phyloP scores from a whole-genome alignment of 1,139 yeast genomes.

The Candida tetrigidarum region DNA sequence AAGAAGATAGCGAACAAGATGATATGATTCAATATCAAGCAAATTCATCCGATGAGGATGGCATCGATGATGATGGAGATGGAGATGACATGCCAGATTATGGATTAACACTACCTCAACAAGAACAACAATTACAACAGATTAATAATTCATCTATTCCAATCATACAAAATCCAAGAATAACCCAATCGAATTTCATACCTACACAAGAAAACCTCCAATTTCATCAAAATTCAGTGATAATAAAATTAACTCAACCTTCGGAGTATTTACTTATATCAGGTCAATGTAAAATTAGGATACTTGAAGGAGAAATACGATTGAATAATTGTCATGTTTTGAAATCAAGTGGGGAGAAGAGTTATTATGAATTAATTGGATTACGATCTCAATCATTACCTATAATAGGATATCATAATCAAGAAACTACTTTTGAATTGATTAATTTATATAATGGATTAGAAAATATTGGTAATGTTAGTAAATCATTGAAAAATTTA shows the following conservation, averaged over 20 bases:
- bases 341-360: conserved; percentile 26
- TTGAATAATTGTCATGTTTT: conserved; percentile 59
- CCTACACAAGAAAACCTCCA: conserved; percentile 42
- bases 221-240: conserved; percentile 30
- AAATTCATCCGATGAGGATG: conserved; percentile 31
- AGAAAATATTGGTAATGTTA: conserved; percentile 48
- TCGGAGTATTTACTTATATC: conserved; percentile 55
- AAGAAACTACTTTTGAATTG: conserved; percentile 47
- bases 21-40: conserved; percentile 25
- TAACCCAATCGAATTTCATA: conserved; percentile 31
- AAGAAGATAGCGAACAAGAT: conserved; percentile 23
- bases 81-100: conserved; percentile 2
- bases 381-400: conserved; percentile 62
- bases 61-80: conserved; percentile 13
- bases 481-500: conserved; percentile 53
- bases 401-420: conserved; percentile 42
- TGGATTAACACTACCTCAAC: conserved; percentile 8
- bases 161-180: conserved; percentile 2
- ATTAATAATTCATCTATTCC: neutral
- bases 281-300: conserved; percentile 59
- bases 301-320: conserved; percentile 62
- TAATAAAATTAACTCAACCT: conserved; percentile 43
- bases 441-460: conserved; percentile 44
- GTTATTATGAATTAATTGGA: conserved; percentile 41
- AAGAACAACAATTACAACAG: neutral